Conservation (phyloP, 345 rosid genomes). For the Euphorbia pulcherrima region DNA sequence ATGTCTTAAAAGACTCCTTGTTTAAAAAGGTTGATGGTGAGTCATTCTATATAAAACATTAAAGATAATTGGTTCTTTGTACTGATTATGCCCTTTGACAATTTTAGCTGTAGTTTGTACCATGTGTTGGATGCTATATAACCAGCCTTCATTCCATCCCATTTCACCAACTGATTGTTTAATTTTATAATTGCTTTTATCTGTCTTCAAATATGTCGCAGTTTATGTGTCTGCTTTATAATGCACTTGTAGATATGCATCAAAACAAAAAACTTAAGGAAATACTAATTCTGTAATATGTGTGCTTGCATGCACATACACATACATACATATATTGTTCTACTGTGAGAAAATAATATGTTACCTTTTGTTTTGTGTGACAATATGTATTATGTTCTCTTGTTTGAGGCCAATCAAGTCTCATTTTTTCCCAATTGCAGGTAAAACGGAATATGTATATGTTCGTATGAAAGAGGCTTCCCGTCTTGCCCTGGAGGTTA, state of each 20-base stretch:
- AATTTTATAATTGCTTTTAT: neutral
- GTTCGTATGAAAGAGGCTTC: conserved; percentile 64
- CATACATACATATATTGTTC: no score
- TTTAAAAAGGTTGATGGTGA: conserved; percentile 70
- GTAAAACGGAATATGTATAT: conserved; percentile 82
- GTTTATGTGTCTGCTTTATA: neutral
- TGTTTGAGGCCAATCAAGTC: neutral
- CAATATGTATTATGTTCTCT: neutral
- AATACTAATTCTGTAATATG: neutral
- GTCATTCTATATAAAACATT: conserved; percentile 24
- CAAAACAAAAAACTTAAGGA: neutral
- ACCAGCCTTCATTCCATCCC: neutral
- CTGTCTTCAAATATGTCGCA: neutral
- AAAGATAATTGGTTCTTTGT: neutral
- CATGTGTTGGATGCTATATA: neutral
- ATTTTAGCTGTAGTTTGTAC: neutral
- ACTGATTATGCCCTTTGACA: neutral
- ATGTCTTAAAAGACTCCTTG: conserved; percentile 52
- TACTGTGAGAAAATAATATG: neutral
- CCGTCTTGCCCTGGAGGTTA: conserved; percentile 71
- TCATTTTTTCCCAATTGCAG: conserved; percentile 35
- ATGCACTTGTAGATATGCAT: neutral
- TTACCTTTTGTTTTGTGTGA: neutral
- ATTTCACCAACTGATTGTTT: neutral
- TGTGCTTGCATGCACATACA: neutral